Base-by-base conservation (phyloP, 2,329 filamentous ascomycete species). In the Colletotrichum tabaci region DNA sequence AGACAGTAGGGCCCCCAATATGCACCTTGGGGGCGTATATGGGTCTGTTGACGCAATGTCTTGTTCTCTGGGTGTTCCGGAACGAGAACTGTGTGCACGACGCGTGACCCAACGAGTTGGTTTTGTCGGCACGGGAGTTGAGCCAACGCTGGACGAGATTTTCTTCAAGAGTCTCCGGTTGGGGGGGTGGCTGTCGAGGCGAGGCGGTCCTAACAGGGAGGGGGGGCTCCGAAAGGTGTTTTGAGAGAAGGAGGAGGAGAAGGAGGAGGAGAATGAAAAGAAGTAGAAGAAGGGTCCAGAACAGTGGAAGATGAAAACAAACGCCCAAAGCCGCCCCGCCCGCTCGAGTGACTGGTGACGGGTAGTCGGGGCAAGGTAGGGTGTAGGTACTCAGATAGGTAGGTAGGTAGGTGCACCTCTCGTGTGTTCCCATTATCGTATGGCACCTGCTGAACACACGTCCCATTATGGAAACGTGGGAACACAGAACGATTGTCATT, bases 381-480 rank as follows among this genome's bases (percentile, higher is more conserved):
- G 26, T 26, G 26, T 26, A 26, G 26, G 26, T 26, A 26, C 26
- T 57, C n/a, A 21, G 47, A 21, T 9, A 12, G 50, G 21, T 30
- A 53, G 50, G 50, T 13, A 62, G 56, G 50, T 50, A 62, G 42
- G 50, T 61, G 63, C 67, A 61, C 67, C 57, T 71, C 57, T 67
- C 67, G 50, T 71, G 52, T 53, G 52, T 67, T 68, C 46, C 21
- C 58, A 63, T 68, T 63, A 57, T 58, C 68, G 52, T 58, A 68
- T 68, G 57, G 65, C 68, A 56, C 64, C 57, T 42, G 38, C 40
- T 62, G 52, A 44, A 58, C 64, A 46, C 63, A 67, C 44, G 44
- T 71, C 52, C 57, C 35, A 21, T 67, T 71, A 50, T 4, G 67
- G 56, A 16, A 62, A 58, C 57, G 53, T 67, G 68, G 50, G 49